Conservation (phyloP, 306 rosid genomes). For the Aeschynomene evenia region DNA sequence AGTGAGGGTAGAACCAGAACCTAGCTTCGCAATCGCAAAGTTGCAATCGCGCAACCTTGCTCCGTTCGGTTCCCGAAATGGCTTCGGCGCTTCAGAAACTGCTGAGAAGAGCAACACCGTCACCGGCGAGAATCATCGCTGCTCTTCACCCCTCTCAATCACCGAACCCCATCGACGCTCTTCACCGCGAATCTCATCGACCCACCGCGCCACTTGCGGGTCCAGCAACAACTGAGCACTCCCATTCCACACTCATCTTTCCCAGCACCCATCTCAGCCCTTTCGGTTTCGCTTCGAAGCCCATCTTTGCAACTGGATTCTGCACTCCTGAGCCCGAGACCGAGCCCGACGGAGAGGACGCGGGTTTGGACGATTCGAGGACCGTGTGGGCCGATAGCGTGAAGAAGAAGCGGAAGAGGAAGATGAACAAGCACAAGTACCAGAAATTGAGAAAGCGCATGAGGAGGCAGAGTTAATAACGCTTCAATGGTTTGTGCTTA, state of each 20-base stretch:
- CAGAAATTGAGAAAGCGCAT: slow-evolving; percentile 70
- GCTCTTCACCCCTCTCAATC: slow-evolving; percentile 23
- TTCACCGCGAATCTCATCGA: slow-evolving; percentile 16
- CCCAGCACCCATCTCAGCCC: slow-evolving; percentile 66
- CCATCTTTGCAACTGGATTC: slow-evolving; percentile 32
- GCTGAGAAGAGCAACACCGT: slow-evolving; percentile 41
- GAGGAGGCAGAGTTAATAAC: slow-evolving; percentile 46
- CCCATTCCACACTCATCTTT: slow-evolving; percentile 37
- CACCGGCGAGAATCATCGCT: slow-evolving; percentile 34
- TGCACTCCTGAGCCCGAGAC: slow-evolving; percentile 12
- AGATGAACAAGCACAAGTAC: slow-evolving; percentile 87
- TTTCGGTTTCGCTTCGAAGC: slow-evolving; percentile 50
- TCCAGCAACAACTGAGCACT: slow-evolving; percentile 13
- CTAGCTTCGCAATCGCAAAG: neutral
- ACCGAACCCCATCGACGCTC: slow-evolving; percentile 15
- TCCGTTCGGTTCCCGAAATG: slow-evolving; percentile 40
- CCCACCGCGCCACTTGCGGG: neutral
- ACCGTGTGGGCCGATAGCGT: slow-evolving; percentile 78
- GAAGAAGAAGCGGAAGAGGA: slow-evolving; percentile 83
- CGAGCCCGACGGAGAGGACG: slow-evolving; percentile 15
- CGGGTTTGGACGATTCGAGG: slow-evolving; percentile 41
- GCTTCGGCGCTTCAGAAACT: slow-evolving; percentile 65
- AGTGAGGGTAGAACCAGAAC: neutral
- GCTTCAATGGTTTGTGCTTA: slow-evolving; percentile 10
- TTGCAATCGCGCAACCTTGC: neutral